Evolutionary conservation across 352 stramenopile species (phyloP).

Genomic region (Globisporangium canariense): DNA sequence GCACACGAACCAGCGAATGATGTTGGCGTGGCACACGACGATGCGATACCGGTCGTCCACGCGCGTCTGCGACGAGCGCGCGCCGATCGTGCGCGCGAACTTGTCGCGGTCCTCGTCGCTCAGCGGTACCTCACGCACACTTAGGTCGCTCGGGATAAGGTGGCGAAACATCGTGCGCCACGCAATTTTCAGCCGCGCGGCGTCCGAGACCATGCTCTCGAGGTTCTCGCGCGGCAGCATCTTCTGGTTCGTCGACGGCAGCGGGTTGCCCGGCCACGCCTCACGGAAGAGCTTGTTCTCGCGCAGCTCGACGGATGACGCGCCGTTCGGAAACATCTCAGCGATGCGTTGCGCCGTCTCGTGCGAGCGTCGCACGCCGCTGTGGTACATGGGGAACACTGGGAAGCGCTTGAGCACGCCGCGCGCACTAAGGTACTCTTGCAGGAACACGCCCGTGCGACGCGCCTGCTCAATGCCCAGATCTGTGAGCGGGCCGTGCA

Average conservation of each 20-base stretch:
- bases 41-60: slow-evolving; percentile 47
- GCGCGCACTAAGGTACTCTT: slow-evolving; percentile 42
- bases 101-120: slow-evolving; percentile 24
- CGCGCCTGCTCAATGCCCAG: slow-evolving; percentile 48
- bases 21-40: slow-evolving; percentile 66
- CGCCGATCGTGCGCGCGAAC: slow-evolving; percentile 31
- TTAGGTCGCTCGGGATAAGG: slow-evolving; percentile 55
- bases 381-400: slow-evolving; percentile 58
- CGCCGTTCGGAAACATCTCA: slow-evolving; percentile 34
- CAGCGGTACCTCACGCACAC: slow-evolving; percentile 21
- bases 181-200: slow-evolving; percentile 52
- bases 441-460: slow-evolving; percentile 43
- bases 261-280: slow-evolving; percentile 58
- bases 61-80: slow-evolving; percentile 29
- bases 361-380: slow-evolving; percentile 40
- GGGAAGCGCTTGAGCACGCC: slow-evolving; percentile 56
- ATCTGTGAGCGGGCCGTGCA: slow-evolving; percentile 53
- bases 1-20: slow-evolving; percentile 74
- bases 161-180: slow-evolving; percentile 72
- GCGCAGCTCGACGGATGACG: slow-evolving; percentile 28
- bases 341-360: slow-evolving; percentile 52
- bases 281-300: slow-evolving; percentile 74
- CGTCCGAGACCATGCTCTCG: slow-evolving; percentile 73
- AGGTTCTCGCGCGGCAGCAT: slow-evolving; percentile 61
- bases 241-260: slow-evolving; percentile 63